These are phyloP conservation scores for Saksenaea vasiformis DNA, from an alignment of 371 early-diverging fungal species.

Conservation along the genomic window DNA sequence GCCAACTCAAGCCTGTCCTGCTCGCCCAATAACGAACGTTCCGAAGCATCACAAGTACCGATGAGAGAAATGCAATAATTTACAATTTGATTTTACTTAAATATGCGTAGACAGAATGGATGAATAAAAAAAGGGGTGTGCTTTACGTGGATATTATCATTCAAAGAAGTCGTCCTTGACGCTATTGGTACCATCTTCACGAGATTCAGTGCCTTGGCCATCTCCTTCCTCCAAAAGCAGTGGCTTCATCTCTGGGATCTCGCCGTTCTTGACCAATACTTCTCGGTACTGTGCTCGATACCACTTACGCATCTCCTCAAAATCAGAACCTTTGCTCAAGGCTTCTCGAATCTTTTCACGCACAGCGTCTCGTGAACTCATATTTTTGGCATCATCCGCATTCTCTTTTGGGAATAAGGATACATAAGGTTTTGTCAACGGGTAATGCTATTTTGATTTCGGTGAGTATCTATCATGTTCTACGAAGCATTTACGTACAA, in stretches of 20 bases:
- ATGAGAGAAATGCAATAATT: too few relatives aligned
- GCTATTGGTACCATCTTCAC: constrained; percentile 7
- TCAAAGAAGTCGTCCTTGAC: constrained; percentile 32
- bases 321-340: constrained; percentile 26
- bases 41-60: too few relatives aligned
- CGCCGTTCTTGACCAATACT: constrained; percentile 24
- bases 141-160: constrained; percentile 1
- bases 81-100: too few relatives aligned
- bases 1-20: too few relatives aligned
- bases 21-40: too few relatives aligned
- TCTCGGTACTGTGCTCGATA: constrained; percentile 39
- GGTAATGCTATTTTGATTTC: constrained; percentile 25
- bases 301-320: constrained; percentile 19
- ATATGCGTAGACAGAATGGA: too few relatives aligned
- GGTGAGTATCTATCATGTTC: background rate
- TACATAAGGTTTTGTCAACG: constrained; percentile 36
- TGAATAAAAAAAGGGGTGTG: background rate
- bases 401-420: constrained; percentile 33
- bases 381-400: constrained; percentile 18
- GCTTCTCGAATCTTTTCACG: constrained; percentile 27
- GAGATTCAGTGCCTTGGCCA: background rate
- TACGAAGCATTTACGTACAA: constrained; percentile 10
- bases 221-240: constrained; percentile 15
- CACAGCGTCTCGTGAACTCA: constrained; percentile 17
- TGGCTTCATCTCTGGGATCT: constrained; percentile 18